These are phyloP conservation scores for Xylaria flabelliformis DNA, from an alignment of 495 filamentous ascomycete species.

Conservation along the genomic window DNA sequence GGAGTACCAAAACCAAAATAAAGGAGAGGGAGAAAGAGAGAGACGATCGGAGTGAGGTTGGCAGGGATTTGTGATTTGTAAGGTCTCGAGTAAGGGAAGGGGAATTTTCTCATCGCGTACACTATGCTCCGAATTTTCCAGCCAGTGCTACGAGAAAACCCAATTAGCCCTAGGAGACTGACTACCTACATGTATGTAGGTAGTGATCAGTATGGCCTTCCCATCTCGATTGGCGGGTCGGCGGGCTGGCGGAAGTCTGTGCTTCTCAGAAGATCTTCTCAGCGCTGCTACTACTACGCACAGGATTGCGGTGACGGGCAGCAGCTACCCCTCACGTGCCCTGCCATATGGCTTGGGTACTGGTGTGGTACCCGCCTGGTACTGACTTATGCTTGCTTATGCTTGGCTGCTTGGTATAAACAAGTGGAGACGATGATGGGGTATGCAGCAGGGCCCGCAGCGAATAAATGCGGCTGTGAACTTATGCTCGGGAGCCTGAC, in stretches of 20 bases:
- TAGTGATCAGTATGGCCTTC: neutral
- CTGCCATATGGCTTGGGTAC: neutral
- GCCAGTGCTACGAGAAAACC: neutral
- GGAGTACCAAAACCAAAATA: neutral
- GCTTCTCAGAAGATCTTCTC: neutral
- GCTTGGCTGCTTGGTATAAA: neutral
- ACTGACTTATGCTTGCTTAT: neutral
- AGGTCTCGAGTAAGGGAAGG: neutral
- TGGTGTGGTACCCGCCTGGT: neutral
- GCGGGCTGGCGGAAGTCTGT: neutral
- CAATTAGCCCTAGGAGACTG: neutral
- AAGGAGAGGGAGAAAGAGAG: neutral
- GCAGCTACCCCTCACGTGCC: slow-evolving; percentile 26
- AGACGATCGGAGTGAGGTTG: slow-evolving; percentile 12
- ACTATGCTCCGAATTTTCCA: neutral
- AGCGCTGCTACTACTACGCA: neutral
- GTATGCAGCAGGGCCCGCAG: neutral
- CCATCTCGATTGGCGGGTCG: neutral
- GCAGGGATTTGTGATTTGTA: neutral
- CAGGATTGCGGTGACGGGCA: slow-evolving; percentile 23
- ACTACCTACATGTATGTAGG: too few species aligned
- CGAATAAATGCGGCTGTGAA: slow-evolving; percentile 12
- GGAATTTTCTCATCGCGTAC: neutral
- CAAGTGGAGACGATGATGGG: slow-evolving; percentile 2
- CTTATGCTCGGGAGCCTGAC: slow-evolving; percentile 16